Conservation (phyloP, 768 basidiomycete species). For the Galerina sulciceps region DNA sequence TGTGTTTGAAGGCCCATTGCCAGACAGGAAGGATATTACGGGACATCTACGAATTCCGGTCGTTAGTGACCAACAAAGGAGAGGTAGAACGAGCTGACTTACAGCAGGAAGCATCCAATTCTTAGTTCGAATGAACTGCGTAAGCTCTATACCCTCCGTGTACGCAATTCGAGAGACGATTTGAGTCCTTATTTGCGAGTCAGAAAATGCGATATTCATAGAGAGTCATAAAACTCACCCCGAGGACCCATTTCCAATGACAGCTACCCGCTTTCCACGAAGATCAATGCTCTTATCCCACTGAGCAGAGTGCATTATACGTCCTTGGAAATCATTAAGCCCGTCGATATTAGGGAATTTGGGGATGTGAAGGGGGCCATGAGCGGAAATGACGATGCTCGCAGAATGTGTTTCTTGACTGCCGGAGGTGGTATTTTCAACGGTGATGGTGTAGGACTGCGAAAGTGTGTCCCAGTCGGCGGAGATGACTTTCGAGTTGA, state of each 20-base stretch:
- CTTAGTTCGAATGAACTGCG: conserved; percentile 53
- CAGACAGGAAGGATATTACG: not conserved
- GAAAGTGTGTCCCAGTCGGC: conserved; percentile 45
- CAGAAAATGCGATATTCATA: not conserved
- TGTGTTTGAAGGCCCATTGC: conserved; percentile 14
- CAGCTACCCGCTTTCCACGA: conserved; percentile 50
- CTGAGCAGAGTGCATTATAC: conserved; percentile 52
- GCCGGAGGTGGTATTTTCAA: conserved; percentile 36
- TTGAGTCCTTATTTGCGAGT: conserved; percentile 43
- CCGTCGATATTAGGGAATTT: conserved; percentile 37
- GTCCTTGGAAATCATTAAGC: conserved; percentile 46
- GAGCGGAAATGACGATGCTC: conserved; percentile 52
- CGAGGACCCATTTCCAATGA: conserved; percentile 62
- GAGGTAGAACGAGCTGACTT: conserved; percentile 7
- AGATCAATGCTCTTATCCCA: conserved; percentile 49
- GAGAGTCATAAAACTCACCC: conserved; percentile 35
- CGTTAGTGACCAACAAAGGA: not conserved
- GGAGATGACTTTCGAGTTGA: conserved; percentile 45
- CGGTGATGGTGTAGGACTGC: conserved; percentile 40
- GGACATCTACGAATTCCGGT: not conserved
- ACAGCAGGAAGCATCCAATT: conserved; percentile 55
- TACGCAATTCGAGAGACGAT: conserved; percentile 46
- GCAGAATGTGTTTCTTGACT: conserved; percentile 32
- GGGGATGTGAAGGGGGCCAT: conserved; percentile 49
- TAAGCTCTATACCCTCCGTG: conserved; percentile 41